Conservation (phyloP, 768 basidiomycete genomes). For the Russula vinacea region DNA sequence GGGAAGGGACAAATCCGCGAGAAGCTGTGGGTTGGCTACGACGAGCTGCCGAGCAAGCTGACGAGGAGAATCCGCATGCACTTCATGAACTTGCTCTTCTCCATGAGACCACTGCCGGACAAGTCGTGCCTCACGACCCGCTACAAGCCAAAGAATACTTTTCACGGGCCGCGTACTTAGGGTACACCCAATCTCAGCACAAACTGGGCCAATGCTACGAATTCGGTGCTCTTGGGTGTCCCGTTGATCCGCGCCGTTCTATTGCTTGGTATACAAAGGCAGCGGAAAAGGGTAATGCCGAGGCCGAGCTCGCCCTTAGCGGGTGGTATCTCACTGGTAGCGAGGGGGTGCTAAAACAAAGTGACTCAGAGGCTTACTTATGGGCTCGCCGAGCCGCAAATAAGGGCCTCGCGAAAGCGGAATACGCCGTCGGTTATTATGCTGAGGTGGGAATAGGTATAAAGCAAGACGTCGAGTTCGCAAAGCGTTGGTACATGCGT, state of each 20-base stretch:
- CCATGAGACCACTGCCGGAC: constrained; percentile 67
- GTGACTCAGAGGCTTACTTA: constrained; percentile 96
- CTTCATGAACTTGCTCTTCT: constrained; percentile 91
- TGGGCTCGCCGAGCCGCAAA: constrained; percentile 97
- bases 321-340: constrained; percentile 98
- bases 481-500: constrained; percentile 98
- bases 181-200: constrained; percentile 91
- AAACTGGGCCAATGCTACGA: constrained; percentile 96
- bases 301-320: constrained; percentile 92
- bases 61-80: constrained; percentile 97
- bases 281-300: constrained; percentile 92
- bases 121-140: constrained; percentile 74
- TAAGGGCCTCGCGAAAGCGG: constrained; percentile 93
- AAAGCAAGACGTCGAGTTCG: constrained; percentile 92
- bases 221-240: constrained; percentile 83
- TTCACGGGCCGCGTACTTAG: constrained; percentile 87
- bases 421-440: constrained; percentile 98
- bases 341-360: constrained; percentile 95
- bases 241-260: constrained; percentile 87
- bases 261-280: constrained; percentile 99
- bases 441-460: constrained; percentile 97
- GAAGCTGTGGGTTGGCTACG: constrained; percentile 95
- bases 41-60: constrained; percentile 93
- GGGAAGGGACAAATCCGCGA: constrained; percentile 78
- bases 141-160: constrained; percentile 80